Base-by-base conservation (phyloP, 805 yeast species). In the Wickerhamomyces xylosicus region DNA sequence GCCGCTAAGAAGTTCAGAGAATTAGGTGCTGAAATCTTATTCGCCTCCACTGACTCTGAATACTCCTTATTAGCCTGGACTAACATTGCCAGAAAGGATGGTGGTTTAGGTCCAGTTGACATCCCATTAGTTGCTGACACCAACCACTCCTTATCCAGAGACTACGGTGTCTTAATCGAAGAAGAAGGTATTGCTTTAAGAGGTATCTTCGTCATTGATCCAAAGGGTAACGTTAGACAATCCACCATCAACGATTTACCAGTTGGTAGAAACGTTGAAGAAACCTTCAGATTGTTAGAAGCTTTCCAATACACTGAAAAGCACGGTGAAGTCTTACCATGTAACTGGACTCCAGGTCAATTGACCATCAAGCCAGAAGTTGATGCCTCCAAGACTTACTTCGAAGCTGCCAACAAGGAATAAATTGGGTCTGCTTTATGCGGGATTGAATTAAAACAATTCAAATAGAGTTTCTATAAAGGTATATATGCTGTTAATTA, bases 231-330 rank as follows among this genome's bases (percentile, higher is more conserved):
- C 56, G 77, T 92, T 58, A 86, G 97, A 82, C 98, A 92, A 74
- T 74, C 83, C 71, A 90, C 97, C 70, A 74, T 92, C 76, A 92
- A 92, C 77, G 97, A 92, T 69, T 82, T 90, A 66, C 96, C 98
- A 66, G 99, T 92, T 54, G 98, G 98, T 66, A 87, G 98, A 77
- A 83, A 85, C 60, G 98, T 92, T 53, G 97, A 89, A 52, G 99
- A 92, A 78, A 83, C 97, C 52, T 74, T 86, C 62, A 89, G 99
- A 81, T 78, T 92, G 62, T 77, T 92, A 48, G 97, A 92, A 65
- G 99, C 97, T 55, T 92, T 92, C 95, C 95, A 90, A 74, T 92
- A 95, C 89, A 85, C 95, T 58, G 97, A 89, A 68, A 84, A 85
- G 74, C 74, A 92, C 79, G 98, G 98, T 72, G 96, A 94, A 73